Base-by-base conservation (phyloP, 352 stramenopile species). In the Globisporangium emineosum region DNA sequence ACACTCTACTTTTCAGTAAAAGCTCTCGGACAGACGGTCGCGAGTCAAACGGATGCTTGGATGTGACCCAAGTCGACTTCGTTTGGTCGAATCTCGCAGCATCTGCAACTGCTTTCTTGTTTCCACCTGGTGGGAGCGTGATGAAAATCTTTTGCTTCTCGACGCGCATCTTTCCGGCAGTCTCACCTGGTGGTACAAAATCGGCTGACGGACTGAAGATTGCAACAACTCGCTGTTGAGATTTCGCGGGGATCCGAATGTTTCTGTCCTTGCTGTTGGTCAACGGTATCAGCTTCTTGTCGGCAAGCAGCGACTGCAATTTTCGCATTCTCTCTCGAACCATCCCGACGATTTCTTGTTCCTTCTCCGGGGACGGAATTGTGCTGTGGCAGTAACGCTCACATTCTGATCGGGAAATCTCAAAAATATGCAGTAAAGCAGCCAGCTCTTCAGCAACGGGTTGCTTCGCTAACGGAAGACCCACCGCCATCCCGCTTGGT, bases 131-230 rank as follows among this genome's bases (percentile, higher is more conserved):
- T 3, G 88, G 88, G 15, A 96, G 71, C 42, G 88, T 93, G 58
- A 96, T 91, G 64, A 93, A 88, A 54, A 96, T 83, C 57, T 95
- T 94, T 61, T 93, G 83, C 60, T 94, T 96, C 57, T 96, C 88
- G 29, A 95, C 75, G 47, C 83, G 76, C 40, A 81, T 70, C 61
- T 94, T 96, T 13, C 71, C 64, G 2, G 77, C 62, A 57, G 90
- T 81, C 32, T 78, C 71, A 15, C 49, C 70, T 21, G 65, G 43
- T 19, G 67, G 52, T 21, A 66, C 52, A 35, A 79, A 70, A 29
- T 89, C 73, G 37, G 68, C 60, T 15, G 77, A 64, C 2, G 88
- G 86, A 47, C 66, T 86, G 58, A 96, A 93, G 8, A 95, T 76
- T 12, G 85, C 86, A 15, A 96, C 73, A 63, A 96, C 85, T 19